Percentiles rank a stretch among this genome's conserved stretches.
phyloP scores from a whole-genome alignment of 2,329 filamentous ascomycete genomes.

The Setomelanomma holmii region DNA sequence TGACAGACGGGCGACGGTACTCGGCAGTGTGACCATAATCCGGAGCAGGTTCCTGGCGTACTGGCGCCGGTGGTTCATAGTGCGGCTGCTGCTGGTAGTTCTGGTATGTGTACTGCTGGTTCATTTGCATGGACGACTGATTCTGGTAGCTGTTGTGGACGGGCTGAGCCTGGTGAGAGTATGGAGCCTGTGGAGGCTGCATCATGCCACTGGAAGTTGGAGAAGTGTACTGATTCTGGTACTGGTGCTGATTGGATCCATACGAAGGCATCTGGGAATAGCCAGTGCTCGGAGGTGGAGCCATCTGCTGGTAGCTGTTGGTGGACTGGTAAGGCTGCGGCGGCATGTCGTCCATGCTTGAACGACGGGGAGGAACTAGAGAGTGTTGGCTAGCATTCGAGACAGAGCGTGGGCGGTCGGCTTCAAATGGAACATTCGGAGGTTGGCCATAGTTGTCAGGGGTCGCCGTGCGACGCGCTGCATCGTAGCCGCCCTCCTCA shows the following conservation, averaged over 20 bases:
- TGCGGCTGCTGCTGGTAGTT: constrained; percentile 45
- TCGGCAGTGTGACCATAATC: constrained; percentile 50
- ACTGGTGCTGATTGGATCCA: constrained; percentile 40
- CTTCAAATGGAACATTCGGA: constrained; percentile 44
- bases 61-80: constrained; percentile 45
- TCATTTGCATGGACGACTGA: constrained; percentile 45
- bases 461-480: constrained; percentile 58
- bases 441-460: constrained; percentile 57
- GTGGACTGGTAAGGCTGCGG: constrained; percentile 48
- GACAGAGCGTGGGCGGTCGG: constrained; percentile 65
- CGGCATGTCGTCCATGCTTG: constrained; percentile 55
- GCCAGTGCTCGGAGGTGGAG: constrained; percentile 48
- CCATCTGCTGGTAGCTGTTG: constrained; percentile 49
- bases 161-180: constrained; percentile 37
- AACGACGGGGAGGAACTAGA: constrained; percentile 49
- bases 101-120: constrained; percentile 52
- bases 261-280: constrained; percentile 52
- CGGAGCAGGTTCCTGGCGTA: constrained; percentile 47
- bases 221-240: constrained; percentile 42
- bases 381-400: constrained; percentile 63
- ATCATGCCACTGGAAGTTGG: constrained; percentile 47
- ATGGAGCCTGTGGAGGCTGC: constrained; percentile 46
- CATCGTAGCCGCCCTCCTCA: constrained; percentile 59
- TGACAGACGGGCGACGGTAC: constrained; percentile 51
- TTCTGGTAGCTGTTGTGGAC: constrained; percentile 39